Conservation (phyloP, 768 basidiomycete genomes). For the Naganishia antarctica region DNA sequence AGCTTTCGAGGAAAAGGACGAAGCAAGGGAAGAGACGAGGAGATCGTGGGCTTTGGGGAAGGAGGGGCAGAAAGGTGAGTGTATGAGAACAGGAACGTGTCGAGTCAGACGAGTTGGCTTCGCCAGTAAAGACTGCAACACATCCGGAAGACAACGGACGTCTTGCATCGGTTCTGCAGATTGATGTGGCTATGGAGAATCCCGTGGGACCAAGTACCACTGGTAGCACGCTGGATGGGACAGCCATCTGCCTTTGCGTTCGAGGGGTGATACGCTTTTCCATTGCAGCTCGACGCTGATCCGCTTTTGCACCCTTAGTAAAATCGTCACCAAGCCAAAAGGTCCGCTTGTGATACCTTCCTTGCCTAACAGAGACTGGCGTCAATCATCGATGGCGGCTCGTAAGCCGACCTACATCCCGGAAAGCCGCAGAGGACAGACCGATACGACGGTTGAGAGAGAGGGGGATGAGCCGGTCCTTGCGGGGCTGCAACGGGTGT, state of each 20-base stretch:
- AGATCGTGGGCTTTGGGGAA: conserved; percentile 66
- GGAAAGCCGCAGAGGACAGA: conserved; percentile 27
- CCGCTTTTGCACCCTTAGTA: conserved; percentile 51
- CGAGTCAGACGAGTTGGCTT: no score
- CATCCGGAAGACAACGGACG: no score
- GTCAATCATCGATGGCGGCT: conserved; percentile 53
- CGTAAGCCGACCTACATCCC: conserved; percentile 54
- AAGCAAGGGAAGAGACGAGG: conserved; percentile 56
- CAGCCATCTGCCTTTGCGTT: no score
- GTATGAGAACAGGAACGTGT: no score
- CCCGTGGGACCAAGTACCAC: no score
- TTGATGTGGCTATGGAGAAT: no score
- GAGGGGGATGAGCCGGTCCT: conserved; percentile 73
- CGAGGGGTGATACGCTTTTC: no score
- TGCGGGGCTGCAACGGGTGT: conserved; percentile 57
- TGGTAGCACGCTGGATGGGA: no score
- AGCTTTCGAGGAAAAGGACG: background rate
- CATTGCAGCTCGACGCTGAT: no score
- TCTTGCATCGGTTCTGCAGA: no score
- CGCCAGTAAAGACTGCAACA: no score
- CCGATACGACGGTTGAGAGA: conserved; percentile 51
- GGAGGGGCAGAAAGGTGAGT: conserved; percentile 84
- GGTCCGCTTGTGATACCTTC: conserved; percentile 79
- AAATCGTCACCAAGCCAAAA: conserved; percentile 53
- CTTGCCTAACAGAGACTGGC: conserved; percentile 84